These are phyloP conservation scores for Aphanomyces stellatus DNA, from an alignment of 352 stramenopile genomes.

Conservation along the genomic window DNA sequence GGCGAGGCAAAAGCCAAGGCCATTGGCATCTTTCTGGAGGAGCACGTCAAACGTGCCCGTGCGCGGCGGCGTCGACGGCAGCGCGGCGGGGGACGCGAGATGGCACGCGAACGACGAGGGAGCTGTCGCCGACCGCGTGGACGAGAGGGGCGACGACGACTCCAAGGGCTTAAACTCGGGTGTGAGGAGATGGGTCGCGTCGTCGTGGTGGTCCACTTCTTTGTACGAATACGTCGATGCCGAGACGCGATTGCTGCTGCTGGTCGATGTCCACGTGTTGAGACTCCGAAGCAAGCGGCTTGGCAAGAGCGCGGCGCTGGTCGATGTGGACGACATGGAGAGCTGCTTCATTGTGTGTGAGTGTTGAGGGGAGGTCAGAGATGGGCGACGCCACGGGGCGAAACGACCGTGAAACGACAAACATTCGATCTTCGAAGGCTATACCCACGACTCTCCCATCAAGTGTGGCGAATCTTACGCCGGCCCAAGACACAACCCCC, in stretches of 20 bases:
- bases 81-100: neutral
- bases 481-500: no score
- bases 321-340: no score
- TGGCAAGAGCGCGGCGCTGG: neutral
- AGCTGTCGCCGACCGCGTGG: neutral
- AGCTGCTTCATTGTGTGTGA: no score
- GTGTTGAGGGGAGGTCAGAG: no score
- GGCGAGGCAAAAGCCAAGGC: constrained; percentile 6
- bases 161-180: no score
- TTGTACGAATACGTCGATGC: neutral
- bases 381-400: no score
- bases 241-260: neutral
- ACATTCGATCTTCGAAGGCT: no score
- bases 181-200: no score
- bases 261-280: neutral
- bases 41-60: neutral
- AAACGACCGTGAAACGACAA: no score
- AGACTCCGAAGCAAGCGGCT: neutral
- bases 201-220: neutral
- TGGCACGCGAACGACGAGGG: neutral
- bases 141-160: no score
- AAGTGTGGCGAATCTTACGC: no score
- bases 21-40: constrained; percentile 9
- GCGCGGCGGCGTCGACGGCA: neutral
- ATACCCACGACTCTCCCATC: no score